Evolutionary conservation across 805 yeast genomes (phyloP).

Genomic region (Lachancea kluyveri): DNA sequence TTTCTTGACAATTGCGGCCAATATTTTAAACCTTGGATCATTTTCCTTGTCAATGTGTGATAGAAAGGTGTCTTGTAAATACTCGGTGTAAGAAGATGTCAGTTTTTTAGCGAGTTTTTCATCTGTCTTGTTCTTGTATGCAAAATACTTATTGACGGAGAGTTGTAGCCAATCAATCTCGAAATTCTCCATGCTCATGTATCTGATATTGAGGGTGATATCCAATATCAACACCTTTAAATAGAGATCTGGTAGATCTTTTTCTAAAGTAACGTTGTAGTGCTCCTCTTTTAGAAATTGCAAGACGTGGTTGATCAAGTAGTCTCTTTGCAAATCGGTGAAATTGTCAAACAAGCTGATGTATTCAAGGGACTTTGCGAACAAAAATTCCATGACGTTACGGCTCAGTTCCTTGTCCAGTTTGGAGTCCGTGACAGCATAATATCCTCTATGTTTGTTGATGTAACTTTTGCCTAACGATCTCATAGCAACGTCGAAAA

Average conservation of each 20-base stretch:
- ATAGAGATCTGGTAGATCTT: constrained; percentile 29
- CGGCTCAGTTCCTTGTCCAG: constrained; percentile 27
- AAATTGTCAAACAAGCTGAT: constrained; percentile 63
- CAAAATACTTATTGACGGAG: constrained; percentile 64
- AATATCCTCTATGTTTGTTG: constrained; percentile 30
- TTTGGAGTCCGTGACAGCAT: constrained; percentile 28
- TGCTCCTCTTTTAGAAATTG: constrained; percentile 42
- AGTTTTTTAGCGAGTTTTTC: constrained; percentile 31
- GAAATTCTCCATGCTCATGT: constrained; percentile 32
- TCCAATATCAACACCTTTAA: constrained; percentile 43
- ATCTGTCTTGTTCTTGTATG: constrained; percentile 44
- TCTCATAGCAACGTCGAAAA: constrained; percentile 62
- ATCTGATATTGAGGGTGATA: constrained; percentile 63
- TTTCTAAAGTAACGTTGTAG: constrained; percentile 27
- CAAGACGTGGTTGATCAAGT: constrained; percentile 61
- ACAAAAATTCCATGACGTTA: constrained; percentile 27
- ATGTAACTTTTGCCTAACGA: constrained; percentile 32
- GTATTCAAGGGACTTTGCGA: constrained; percentile 40
- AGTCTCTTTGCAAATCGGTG: constrained; percentile 58
- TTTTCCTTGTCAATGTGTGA: constrained; percentile 18
- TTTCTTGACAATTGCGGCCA: constrained; percentile 30
- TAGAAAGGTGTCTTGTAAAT: constrained; percentile 31
- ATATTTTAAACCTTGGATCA: constrained; percentile 26
- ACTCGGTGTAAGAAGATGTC: constrained; percentile 29
- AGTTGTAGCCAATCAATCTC: constrained; percentile 55